A percentile compares a stretch with the other conserved stretches of the same genome.
These are phyloP conservation scores for Oenanthe sinensis DNA, from an alignment of 129 eudicot species.

Conservation along the genomic window DNA sequence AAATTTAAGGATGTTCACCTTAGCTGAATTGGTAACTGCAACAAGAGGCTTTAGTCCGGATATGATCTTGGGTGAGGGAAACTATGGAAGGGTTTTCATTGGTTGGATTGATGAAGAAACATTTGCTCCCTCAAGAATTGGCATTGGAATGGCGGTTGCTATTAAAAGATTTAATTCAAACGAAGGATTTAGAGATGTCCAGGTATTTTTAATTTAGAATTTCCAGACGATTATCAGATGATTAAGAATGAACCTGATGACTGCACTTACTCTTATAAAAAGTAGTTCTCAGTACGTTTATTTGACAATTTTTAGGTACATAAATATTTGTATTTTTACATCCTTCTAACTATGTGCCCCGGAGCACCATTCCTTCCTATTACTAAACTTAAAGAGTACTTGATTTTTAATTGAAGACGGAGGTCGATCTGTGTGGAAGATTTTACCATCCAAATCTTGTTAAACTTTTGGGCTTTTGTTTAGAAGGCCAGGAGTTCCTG, in stretches of 20 bases:
- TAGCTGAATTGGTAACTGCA: constrained; percentile 19
- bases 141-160: constrained; percentile 29
- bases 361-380: background rate
- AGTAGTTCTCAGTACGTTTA: background rate
- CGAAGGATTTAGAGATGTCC: constrained; percentile 10
- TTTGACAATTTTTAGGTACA: background rate
- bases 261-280: background rate
- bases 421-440: constrained; percentile 14
- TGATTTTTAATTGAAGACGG: constrained; percentile 5
- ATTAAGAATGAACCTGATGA: background rate
- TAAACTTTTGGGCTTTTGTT: constrained; percentile 21
- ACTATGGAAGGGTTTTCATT: constrained; percentile 16
- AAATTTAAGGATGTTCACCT: constrained; percentile 16
- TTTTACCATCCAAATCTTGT: constrained; percentile 23
- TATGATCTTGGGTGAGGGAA: constrained; percentile 18
- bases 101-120: constrained; percentile 27
- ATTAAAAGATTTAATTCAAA: constrained; percentile 13
- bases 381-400: background rate
- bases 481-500: constrained; percentile 9
- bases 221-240: background rate
- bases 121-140: constrained; percentile 18
- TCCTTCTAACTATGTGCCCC: background rate
- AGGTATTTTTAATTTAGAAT: constrained; percentile 13
- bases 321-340: background rate
- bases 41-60: constrained; percentile 23